Conservation (phyloP, 495 filamentous ascomycete genomes). For the Aspergillus nanangensis region DNA sequence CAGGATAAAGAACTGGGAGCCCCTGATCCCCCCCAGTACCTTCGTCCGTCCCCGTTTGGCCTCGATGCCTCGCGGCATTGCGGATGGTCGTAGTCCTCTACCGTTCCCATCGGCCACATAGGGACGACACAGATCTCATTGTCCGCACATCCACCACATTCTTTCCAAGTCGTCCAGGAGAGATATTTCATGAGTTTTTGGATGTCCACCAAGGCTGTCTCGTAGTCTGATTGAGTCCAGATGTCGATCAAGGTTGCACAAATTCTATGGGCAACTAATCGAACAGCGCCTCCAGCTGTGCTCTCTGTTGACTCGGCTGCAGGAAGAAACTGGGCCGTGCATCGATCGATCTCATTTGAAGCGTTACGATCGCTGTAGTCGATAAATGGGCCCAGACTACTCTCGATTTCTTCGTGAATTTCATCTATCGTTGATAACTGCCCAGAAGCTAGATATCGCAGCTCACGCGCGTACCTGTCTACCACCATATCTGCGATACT, state of each 20-base stretch:
- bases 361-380: conserved; percentile 37
- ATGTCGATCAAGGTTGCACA: conserved; percentile 47
- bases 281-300: conserved; percentile 37
- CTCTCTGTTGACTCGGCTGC: conserved; percentile 3
- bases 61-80: conserved; percentile 35
- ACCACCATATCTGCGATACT: conserved; percentile 57
- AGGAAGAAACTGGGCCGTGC: conserved; percentile 45
- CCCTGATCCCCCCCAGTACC: conserved; percentile 31
- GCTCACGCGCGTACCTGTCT: conserved; percentile 48
- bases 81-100: conserved; percentile 49
- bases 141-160: conserved; percentile 48
- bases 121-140: conserved; percentile 64
- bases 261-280: conserved; percentile 40
- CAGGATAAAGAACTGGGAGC: not conserved
- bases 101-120: conserved; percentile 59
- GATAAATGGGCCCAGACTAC: conserved; percentile 46
- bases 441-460: conserved; percentile 43
- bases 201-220: conserved; percentile 23
- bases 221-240: conserved; percentile 20
- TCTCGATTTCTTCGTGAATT: conserved; percentile 41
- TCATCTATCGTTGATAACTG: conserved; percentile 24
- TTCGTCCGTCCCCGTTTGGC: conserved; percentile 21
- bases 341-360: conserved; percentile 37
- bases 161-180: conserved; percentile 59
- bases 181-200: conserved; percentile 44